Conservation (phyloP, 176 grass and related monocot species). For the Areca catechu region DNA sequence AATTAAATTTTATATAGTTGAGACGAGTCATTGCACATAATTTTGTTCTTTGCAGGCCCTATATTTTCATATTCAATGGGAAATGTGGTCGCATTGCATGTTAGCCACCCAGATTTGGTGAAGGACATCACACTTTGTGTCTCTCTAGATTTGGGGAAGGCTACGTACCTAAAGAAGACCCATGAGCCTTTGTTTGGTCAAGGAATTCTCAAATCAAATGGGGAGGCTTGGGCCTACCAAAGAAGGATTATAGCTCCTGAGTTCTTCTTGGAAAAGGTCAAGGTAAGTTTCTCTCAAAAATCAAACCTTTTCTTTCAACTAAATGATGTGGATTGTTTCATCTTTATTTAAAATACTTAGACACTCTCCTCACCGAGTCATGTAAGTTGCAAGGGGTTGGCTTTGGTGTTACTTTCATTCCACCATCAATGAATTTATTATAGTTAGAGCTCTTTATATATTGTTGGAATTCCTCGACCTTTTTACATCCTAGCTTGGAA, state of each 20-base stretch:
- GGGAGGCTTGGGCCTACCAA: conserved; percentile 59
- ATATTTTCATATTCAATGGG: conserved; percentile 77
- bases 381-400: no score
- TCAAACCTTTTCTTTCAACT: no score
- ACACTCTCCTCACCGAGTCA: no score
- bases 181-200: conserved; percentile 85
- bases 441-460: no score
- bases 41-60: conserved; percentile 38
- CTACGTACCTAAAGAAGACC: conserved; percentile 79
- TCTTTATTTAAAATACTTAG: no score
- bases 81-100: conserved; percentile 73
- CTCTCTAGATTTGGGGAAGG: conserved; percentile 80
- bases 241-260: conserved; percentile 87
- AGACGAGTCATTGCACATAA: no score
- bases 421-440: no score
- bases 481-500: no score
- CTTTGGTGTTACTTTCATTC: no score
- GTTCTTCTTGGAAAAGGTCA: conserved; percentile 91
- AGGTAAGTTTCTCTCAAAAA: conserved; percentile 27
- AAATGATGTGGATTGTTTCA: no score
- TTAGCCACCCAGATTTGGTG: conserved; percentile 67
- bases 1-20: no score
- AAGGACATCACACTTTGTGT: conserved; percentile 77
- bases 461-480: no score
- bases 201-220: conserved; percentile 93